Base-by-base conservation (phyloP, 441 rosid genomes). In the Erysimum pusillum region DNA sequence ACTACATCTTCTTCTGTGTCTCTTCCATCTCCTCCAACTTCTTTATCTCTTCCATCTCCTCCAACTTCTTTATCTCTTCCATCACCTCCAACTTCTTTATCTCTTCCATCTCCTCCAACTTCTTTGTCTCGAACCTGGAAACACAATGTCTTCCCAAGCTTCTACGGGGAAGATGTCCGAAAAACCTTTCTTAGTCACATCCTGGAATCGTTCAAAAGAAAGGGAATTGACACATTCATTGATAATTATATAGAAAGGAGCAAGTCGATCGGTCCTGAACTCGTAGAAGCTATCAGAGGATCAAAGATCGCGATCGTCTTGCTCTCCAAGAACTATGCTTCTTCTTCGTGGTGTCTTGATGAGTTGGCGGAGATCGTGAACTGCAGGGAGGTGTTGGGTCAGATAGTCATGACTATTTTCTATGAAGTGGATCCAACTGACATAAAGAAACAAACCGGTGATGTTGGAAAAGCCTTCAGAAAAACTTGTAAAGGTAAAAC, bases 281-380 rank as follows among this genome's bases (percentile, higher is more conserved):
- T 61, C 3, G 0, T 0, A 20, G 17, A 39, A 18, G 48, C 65
- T 3, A 61, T 61, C 0, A 61, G 0, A 61, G 48, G 48, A 39
- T 61, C 65, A 0, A 61, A 13, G 34, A 61, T 61, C 0, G 8
- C 5, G 4, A 61, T 61, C 0, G 34, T 61, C 17, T 38, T 61
- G 34, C 32, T 61, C 10, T 61, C 65, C 0, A 39, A 0, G 9
- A 61, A 61, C 2, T 61, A 61, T 12, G 46, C 65, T 61, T 61
- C 65, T 25, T 53, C 59, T 0, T 53, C 59, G 0, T 53, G 58
- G 58, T 53, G 58, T 25, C 58, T 53, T 53, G 34, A 53, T 53
- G 58, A 53, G 1, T 53, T 53, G 15, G 58, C 0, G 7, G 58
- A 53, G 15, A 53, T 53, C 58, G 25, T 53, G 34, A 53, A 25